phyloP scores from a whole-genome alignment of 768 basidiomycete genomes.

The Phanerochaete sordida region DNA sequence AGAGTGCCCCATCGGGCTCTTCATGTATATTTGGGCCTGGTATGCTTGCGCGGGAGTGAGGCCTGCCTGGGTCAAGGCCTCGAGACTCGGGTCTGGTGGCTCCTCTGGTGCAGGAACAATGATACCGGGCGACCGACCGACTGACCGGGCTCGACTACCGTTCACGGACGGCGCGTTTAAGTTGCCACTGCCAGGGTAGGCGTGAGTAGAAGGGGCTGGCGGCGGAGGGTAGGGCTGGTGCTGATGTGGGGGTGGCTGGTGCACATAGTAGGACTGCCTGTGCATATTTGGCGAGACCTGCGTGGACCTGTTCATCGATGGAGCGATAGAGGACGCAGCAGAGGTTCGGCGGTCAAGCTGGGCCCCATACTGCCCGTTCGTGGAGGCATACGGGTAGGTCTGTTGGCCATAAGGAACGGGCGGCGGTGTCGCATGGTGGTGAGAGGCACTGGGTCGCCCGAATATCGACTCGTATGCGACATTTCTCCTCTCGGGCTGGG shows the following conservation, averaged over 20 bases:
- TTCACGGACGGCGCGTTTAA: constrained; percentile 36
- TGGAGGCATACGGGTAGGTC: constrained; percentile 28
- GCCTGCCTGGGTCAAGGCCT: constrained; percentile 43
- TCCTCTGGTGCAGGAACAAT: constrained; percentile 47
- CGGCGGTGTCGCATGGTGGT: constrained; percentile 38
- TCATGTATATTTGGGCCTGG: constrained; percentile 68
- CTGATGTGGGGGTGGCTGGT: constrained; percentile 21
- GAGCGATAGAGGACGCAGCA: constrained; percentile 35
- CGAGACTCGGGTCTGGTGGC: constrained; percentile 43
- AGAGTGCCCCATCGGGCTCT: constrained; percentile 34
- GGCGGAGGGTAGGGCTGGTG: constrained; percentile 22
- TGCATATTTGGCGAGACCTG: constrained; percentile 24
- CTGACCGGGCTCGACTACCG: constrained; percentile 48
- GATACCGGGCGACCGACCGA: constrained; percentile 43
- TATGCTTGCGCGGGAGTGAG: constrained; percentile 79
- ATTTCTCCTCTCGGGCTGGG: constrained; percentile 24
- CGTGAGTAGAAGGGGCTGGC: constrained; percentile 3
- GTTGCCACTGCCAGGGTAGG: constrained; percentile 2
- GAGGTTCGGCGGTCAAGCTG: constrained; percentile 47
- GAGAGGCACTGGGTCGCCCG: constrained; percentile 62
- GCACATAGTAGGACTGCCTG: constrained; percentile 39
- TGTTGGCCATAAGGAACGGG: constrained; percentile 36
- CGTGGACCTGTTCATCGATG: constrained; percentile 23
- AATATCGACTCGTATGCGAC: constrained; percentile 88
- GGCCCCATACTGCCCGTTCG: constrained; percentile 22